Evolutionary conservation across 495 filamentous ascomycete genomes (phyloP).

Genomic region (Aspergillus biplanus): DNA sequence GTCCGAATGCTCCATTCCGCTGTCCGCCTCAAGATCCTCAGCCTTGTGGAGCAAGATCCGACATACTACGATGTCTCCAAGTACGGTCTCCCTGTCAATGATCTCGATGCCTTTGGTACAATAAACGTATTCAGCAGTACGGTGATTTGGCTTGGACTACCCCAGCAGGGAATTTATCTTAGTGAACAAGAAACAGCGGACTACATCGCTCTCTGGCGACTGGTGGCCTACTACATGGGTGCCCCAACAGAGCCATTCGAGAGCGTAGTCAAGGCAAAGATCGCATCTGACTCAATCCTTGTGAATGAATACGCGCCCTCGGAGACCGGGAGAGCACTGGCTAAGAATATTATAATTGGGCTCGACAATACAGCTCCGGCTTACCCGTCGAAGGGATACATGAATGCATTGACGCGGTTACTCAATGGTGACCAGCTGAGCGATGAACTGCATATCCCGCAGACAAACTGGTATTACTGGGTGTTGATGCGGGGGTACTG

Average conservation of each 20-base stretch:
- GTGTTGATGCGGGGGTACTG: conserved; percentile 69
- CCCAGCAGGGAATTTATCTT: conserved; percentile 70
- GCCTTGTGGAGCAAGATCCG: conserved; percentile 54
- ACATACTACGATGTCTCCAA: conserved; percentile 64
- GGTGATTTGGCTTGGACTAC: conserved; percentile 68
- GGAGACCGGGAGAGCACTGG: conserved; percentile 60
- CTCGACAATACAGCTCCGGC: conserved; percentile 64
- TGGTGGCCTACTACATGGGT: conserved; percentile 72
- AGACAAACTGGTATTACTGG: conserved; percentile 59
- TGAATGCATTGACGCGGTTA: conserved; percentile 68
- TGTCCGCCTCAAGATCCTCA: conserved; percentile 67
- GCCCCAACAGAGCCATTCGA: conserved; percentile 62
- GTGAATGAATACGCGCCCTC: conserved; percentile 66
- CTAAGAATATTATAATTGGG: conserved; percentile 72
- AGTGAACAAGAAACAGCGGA: conserved; percentile 62
- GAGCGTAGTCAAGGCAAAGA: conserved; percentile 56
- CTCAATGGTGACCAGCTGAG: conserved; percentile 67
- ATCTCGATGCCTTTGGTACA: conserved; percentile 73
- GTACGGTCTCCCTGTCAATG: conserved; percentile 71
- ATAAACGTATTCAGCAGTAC: conserved; percentile 68
- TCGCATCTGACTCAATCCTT: conserved; percentile 66
- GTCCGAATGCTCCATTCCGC: conserved; percentile 75
- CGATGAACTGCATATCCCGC: conserved; percentile 61
- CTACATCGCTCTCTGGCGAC: conserved; percentile 76
- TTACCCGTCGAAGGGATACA: conserved; percentile 63